Conservation (phyloP, 176 grass and related monocot genomes). For the Lolium perenne region DNA sequence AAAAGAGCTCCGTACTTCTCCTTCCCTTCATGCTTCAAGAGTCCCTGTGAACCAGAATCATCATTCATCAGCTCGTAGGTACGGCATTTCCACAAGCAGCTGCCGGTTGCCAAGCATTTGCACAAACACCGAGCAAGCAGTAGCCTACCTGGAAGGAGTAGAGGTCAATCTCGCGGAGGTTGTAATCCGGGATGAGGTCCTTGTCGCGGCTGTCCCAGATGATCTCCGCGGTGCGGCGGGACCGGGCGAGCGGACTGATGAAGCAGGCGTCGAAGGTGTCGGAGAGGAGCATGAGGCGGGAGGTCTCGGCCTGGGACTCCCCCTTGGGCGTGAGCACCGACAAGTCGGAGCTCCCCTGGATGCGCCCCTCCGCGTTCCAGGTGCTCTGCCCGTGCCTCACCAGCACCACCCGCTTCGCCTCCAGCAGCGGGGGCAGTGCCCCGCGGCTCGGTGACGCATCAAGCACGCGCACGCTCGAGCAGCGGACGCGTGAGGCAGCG, state of each 20-base stretch:
- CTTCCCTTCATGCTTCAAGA: conserved; percentile 90
- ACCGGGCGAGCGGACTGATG: conserved; percentile 86
- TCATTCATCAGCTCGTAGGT: background rate
- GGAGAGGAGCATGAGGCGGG: conserved; percentile 77
- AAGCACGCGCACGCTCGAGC: conserved; percentile 61
- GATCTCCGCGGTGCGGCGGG: conserved; percentile 84
- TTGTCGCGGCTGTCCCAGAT: conserved; percentile 65
- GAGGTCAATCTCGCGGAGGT: conserved; percentile 93
- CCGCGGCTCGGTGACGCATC: background rate
- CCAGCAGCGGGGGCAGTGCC: conserved; percentile 44
- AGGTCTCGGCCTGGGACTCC: conserved; percentile 88
- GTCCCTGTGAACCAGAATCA: conserved; percentile 50
- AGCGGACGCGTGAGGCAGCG: background rate
- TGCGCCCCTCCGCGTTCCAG: conserved; percentile 92
- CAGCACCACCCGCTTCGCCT: conserved; percentile 87
- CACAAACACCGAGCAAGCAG: background rate
- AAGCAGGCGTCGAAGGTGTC: conserved; percentile 93
- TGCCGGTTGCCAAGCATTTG: background rate
- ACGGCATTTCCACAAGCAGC: conserved; percentile 20
- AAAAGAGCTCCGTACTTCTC: conserved; percentile 63
- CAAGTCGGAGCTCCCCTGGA: conserved; percentile 89
- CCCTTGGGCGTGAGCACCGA: conserved; percentile 93
- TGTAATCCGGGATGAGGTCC: conserved; percentile 70
- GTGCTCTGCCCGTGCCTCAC: conserved; percentile 99
- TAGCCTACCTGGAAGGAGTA: conserved; percentile 84